These are phyloP conservation scores for Holtermanniella nyarrowii DNA, from an alignment of 768 basidiomycete genomes.

Conservation along the genomic window DNA sequence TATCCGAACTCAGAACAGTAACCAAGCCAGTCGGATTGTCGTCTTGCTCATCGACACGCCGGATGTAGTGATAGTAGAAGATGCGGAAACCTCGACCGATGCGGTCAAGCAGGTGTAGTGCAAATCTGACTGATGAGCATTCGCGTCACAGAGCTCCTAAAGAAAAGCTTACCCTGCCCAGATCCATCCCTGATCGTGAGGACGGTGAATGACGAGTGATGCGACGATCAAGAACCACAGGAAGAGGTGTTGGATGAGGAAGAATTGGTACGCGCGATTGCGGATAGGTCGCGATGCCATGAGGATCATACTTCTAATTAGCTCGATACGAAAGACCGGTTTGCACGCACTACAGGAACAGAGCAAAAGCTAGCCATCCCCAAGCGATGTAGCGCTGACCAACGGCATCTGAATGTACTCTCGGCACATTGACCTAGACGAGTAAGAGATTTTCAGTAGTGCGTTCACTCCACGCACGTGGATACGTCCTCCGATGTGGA, in stretches of 20 bases:
- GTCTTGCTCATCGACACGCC: not conserved
- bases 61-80: constrained; percentile 5
- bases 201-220: constrained; percentile 9
- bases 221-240: constrained; percentile 13
- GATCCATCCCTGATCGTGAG: constrained; percentile 13
- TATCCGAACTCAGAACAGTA: constrained; percentile 2
- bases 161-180: constrained; percentile 8
- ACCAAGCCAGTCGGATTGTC: constrained; percentile 5
- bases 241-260: constrained; percentile 9
- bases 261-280: constrained; percentile 9
- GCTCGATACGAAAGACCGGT: too few species aligned
- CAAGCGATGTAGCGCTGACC: constrained; percentile 7
- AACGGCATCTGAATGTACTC: not conserved
- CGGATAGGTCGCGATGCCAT: constrained; percentile 6
- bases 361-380: constrained; percentile 11
- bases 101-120: constrained; percentile 6
- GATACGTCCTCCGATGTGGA: constrained; percentile 10
- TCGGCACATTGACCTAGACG: constrained; percentile 3
- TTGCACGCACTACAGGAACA: constrained; percentile 7
- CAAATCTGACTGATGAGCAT: not conserved
- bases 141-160: not conserved
- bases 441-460: not conserved
- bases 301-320: constrained; percentile 6
- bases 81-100: constrained; percentile 3
- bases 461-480: not conserved